A percentile compares a stretch with the other conserved stretches of the same genome.
phyloP scores from a whole-genome alignment of 1,284 basidiomycete genomes.

The Pseudozyma sp. region DNA sequence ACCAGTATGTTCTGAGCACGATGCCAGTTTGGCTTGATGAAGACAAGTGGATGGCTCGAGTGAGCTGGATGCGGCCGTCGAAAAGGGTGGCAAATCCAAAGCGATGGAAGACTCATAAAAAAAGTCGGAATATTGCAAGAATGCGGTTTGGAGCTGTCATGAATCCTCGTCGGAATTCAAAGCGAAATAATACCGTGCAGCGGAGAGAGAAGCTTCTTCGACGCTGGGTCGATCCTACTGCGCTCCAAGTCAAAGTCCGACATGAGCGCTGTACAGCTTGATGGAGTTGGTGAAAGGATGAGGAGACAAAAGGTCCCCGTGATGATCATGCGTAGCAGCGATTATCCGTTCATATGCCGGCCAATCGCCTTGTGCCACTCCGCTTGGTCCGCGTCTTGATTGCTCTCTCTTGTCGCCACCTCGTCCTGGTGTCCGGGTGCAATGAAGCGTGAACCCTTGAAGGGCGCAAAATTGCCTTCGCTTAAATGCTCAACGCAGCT shows the following conservation, averaged over 20 bases:
- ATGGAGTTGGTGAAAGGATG: background rate
- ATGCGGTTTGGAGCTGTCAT: background rate
- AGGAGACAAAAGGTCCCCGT: background rate
- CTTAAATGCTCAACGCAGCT: background rate
- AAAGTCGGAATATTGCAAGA: background rate
- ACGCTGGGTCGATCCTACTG: slow-evolving; percentile 5
- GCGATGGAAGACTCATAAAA: background rate
- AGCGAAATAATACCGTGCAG: background rate
- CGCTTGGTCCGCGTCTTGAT: background rate
- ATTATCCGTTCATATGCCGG: background rate
- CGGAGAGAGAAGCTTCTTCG: slow-evolving; percentile 16
- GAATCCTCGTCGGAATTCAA: background rate
- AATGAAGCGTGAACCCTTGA: too few species aligned
- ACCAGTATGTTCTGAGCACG: background rate
- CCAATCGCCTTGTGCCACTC: background rate
- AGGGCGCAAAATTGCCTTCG: too few species aligned
- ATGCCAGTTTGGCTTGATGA: too few species aligned
- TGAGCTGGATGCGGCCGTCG: background rate
- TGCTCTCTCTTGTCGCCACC: background rate
- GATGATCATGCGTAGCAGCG: slow-evolving; percentile 1
- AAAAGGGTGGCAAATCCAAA: background rate
- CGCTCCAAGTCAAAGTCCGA: slow-evolving; percentile 9
- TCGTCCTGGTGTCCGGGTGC: too few species aligned
- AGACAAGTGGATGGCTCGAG: too few species aligned
- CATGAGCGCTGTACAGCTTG: background rate